A percentile compares a stretch with the other conserved stretches of the same genome.
Conservation (phyloP, 257 asterid species). For the Verbena officinalis region DNA sequence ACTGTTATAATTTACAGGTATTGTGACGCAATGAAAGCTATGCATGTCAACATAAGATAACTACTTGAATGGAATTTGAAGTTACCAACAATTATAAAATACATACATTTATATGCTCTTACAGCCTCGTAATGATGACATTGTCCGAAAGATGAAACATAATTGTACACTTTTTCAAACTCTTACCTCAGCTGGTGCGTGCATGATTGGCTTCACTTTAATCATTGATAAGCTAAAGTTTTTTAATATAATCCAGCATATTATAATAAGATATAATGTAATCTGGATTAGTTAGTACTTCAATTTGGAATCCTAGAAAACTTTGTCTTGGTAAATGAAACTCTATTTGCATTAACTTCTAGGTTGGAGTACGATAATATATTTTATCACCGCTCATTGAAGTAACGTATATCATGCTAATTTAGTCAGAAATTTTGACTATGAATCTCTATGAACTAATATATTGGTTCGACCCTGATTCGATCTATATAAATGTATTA, state of each 20-base stretch:
- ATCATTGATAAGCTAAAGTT: slow-evolving; percentile 4
- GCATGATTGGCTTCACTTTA: slow-evolving; percentile 9
- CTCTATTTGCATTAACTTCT: background rate
- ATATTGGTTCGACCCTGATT: too few relatives aligned
- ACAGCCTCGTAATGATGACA: slow-evolving; percentile 19
- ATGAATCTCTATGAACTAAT: too few relatives aligned
- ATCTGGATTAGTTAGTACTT: background rate
- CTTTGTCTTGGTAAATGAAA: background rate
- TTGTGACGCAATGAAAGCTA: too few relatives aligned
- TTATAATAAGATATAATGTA: background rate
- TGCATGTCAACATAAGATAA: background rate
- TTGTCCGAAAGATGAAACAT: slow-evolving; percentile 5
- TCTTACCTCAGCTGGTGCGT: slow-evolving; percentile 3
- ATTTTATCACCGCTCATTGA: too few relatives aligned
- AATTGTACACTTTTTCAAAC: background rate
- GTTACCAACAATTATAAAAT: background rate
- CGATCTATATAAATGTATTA: too few relatives aligned
- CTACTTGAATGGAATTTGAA: slow-evolving; percentile 20
- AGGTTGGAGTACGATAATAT: background rate
- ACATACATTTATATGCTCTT: background rate
- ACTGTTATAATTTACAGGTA: too few relatives aligned
- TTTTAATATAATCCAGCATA: background rate
- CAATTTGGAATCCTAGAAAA: background rate
- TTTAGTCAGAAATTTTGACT: too few relatives aligned
- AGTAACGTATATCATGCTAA: too few relatives aligned